Percentiles rank a stretch among this genome's conserved stretches.
Conservation (phyloP, 169 alveolate genomes). For the Plasmodium vinckei region DNA sequence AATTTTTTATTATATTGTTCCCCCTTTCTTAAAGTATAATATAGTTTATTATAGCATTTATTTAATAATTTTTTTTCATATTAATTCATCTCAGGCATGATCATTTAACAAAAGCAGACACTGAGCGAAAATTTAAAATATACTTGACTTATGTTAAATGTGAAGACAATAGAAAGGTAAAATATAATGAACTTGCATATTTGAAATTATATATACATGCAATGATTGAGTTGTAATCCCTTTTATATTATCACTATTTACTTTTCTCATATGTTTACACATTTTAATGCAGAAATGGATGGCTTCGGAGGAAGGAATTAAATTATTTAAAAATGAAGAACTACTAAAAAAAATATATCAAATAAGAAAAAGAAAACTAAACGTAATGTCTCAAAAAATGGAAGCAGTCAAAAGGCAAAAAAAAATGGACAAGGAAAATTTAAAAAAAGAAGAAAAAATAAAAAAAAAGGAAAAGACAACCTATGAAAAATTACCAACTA, state of each 20-base stretch:
- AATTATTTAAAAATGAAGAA: conserved; percentile 61
- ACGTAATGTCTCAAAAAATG: conserved; percentile 45
- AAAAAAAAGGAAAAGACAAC: conserved; percentile 66
- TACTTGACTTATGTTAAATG: conserved; percentile 55
- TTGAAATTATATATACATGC: not conserved
- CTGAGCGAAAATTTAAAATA: conserved; percentile 62
- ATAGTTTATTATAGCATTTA: not conserved
- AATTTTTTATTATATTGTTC: not conserved
- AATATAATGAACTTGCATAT: not conserved
- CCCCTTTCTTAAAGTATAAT: not conserved
- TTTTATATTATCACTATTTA: not conserved
- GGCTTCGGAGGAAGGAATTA: conserved; percentile 74
- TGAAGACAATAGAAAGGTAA: conserved; percentile 71
- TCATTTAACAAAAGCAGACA: conserved; percentile 70
- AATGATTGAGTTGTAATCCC: not conserved
- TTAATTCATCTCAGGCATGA: conserved; percentile 33
- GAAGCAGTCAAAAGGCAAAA: conserved; percentile 68
- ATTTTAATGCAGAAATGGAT: conserved; percentile 52
- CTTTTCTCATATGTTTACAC: not conserved
- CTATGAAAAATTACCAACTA: conserved; percentile 20
- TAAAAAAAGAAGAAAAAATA: conserved; percentile 69
- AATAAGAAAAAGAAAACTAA: conserved; percentile 57
- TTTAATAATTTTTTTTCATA: not conserved
- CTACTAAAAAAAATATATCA: conserved; percentile 50
- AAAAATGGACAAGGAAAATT: conserved; percentile 54